Evolutionary conservation across 2,329 filamentous ascomycete species (phyloP), one percentile per base, ranked within the genome.

Genomic region (Aspergillus oerlinghausenensis): DNA sequence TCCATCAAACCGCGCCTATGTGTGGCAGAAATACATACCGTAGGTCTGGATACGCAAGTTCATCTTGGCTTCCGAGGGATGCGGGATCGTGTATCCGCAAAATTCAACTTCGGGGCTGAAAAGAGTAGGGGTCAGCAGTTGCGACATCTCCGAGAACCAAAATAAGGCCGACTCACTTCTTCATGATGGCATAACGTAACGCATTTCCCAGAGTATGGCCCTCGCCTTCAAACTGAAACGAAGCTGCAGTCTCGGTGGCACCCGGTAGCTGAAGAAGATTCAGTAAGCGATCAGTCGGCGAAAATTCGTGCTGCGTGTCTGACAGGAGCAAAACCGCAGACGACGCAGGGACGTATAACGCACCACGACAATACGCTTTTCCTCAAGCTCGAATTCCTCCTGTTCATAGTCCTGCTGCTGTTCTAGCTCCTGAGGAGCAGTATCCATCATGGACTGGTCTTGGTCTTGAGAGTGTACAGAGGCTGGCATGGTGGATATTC

Each of bases 21-120:
- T 10, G 42, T 45, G 21, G 42, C 4, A 26, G 4, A 26, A 23
- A 26, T 21, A 47, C 86, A 71, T 79, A 96, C 93, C 90, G 69
- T 94, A 97, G 64, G 93, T 99, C 76, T 99, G 94, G 61, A 99
- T 97, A 68, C 94, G 86, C 60, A 99, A 80, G 70, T 97, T 96
- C 93, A 99, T 96, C 77, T 96, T 94, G 43, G 87, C 80, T 76
- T 99, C 94, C 42, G 92, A 96, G 51, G 94, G 94, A 76, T 99
- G 94, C 29, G 94, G 94, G 60, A 99, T 97, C 7, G 93, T 90
- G 75, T 99, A 99, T 59, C 93, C 94, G 76, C 94, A 97, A 77
- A 99, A 97, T 74, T 99, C 94, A 58, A 99, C 94, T 62, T 94
- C 86, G 29, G 94, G 93, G 74, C 93, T 97, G 63, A 10, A 45